Evolutionary conservation across 2,329 filamentous ascomycete species (phyloP).

Genomic region (Hirsutella thompsonii): DNA sequence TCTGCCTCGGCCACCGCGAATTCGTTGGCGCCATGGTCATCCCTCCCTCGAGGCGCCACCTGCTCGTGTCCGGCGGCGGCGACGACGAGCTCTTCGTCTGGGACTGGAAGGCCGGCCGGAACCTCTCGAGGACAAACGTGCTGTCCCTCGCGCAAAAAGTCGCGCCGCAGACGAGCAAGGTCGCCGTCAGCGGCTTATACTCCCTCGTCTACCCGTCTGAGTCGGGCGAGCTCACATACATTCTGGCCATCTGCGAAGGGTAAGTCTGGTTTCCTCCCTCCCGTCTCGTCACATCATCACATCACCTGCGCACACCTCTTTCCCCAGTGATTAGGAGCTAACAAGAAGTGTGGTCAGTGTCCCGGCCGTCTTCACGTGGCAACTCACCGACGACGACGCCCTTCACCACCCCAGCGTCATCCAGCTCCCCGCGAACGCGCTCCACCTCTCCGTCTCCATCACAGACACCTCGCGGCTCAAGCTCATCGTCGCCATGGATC

Average conservation of each 20-base stretch:
- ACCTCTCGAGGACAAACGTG: constrained; percentile 43
- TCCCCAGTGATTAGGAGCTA: background rate
- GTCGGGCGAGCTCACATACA: constrained; percentile 14
- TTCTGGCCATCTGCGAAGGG: constrained; percentile 46
- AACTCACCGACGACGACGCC: constrained; percentile 31
- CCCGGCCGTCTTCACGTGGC: constrained; percentile 54
- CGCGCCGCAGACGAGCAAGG: constrained; percentile 21
- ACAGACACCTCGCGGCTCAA: constrained; percentile 10
- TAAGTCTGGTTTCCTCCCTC: too few species aligned
- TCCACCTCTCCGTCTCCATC: constrained; percentile 32
- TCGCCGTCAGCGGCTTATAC: constrained; percentile 33
- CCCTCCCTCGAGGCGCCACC: constrained; percentile 36
- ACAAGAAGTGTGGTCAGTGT: constrained; percentile 20
- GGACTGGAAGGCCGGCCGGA: constrained; percentile 55
- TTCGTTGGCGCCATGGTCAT: constrained; percentile 72
- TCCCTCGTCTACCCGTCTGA: constrained; percentile 19
- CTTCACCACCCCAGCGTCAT: constrained; percentile 36
- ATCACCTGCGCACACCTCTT: background rate
- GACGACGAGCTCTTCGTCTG: constrained; percentile 69
- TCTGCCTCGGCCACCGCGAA: constrained; percentile 76
- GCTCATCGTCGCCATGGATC: constrained; percentile 28
- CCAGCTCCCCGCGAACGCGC: constrained; percentile 49
- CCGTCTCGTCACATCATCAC: too few species aligned
- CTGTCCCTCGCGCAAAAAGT: constrained; percentile 27
- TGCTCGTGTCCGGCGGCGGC: constrained; percentile 77